These are phyloP conservation scores for Pascua guehoae DNA, from an alignment of 1,284 basidiomycete species.

Conservation along the genomic window DNA sequence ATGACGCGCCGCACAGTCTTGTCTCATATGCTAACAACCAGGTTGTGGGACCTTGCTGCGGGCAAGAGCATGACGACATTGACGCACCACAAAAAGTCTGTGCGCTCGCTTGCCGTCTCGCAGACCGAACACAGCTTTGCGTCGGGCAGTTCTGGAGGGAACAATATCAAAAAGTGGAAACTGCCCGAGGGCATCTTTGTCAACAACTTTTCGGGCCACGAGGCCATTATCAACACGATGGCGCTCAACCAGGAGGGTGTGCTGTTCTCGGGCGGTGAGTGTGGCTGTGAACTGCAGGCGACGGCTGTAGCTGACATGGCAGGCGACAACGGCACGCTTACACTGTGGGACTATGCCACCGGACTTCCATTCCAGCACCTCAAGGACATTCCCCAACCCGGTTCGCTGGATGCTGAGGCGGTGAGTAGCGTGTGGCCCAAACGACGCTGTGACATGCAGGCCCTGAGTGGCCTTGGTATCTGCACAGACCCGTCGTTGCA, in stretches of 20 bases:
- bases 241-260: conserved; percentile 93
- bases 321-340: conserved; percentile 86
- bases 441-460: neutral
- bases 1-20: neutral
- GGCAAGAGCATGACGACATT: conserved; percentile 93
- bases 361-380: conserved; percentile 92
- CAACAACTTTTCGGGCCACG: conserved; percentile 92
- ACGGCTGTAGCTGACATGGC: neutral
- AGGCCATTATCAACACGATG: conserved; percentile 95
- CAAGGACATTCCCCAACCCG: conserved; percentile 93
- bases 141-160: conserved; percentile 87
- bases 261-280: conserved; percentile 87
- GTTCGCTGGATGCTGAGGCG: conserved; percentile 94
- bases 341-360: conserved; percentile 91
- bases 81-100: conserved; percentile 98
- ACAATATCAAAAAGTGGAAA: conserved; percentile 99
- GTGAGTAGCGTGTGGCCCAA: conserved; percentile 49
- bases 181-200: conserved; percentile 94
- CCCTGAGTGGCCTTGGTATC: neutral
- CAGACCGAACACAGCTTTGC: conserved; percentile 96
- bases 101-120: conserved; percentile 87
- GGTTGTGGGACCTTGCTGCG: conserved; percentile 97
- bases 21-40: conserved; percentile 32
- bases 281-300: neutral
- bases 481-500: neutral